These are phyloP conservation scores for Pelargonium myrrhifolium DNA, from an alignment of 441 rosid species.

Conservation along the genomic window DNA sequence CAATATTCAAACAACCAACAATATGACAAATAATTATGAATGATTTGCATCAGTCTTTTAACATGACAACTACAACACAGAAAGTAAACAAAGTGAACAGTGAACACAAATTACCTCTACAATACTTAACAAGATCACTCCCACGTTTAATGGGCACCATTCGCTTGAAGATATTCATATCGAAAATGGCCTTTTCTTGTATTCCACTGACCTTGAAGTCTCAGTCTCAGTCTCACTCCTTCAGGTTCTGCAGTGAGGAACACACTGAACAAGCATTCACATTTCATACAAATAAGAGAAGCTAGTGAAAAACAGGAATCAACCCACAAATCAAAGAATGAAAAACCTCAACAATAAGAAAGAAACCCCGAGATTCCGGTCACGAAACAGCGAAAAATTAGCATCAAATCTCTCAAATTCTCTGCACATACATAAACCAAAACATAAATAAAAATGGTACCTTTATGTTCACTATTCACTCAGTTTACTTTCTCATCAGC, in stretches of 20 bases:
- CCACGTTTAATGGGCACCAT: slow-evolving; percentile 25
- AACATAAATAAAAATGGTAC: slow-evolving; percentile 3
- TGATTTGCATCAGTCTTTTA: not conserved
- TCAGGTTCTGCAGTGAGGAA: not conserved
- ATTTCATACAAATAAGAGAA: not conserved
- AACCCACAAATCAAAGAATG: not conserved
- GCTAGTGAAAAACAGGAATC: not conserved
- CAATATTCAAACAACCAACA: not conserved
- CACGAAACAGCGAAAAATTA: not conserved
- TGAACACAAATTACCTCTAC: slow-evolving; percentile 26
- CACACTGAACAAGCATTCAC: not conserved
- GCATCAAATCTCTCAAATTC: not conserved
- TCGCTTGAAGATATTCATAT: slow-evolving; percentile 40
- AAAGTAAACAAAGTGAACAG: not conserved
- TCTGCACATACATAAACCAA: not conserved
- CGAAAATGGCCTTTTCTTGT: not conserved
- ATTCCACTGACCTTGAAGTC: not conserved
- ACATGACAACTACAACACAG: not conserved
- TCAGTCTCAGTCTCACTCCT: not conserved
- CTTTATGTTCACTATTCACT: no score
- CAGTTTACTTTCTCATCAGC: no score
- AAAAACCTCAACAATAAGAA: not conserved
- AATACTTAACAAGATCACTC: slow-evolving; percentile 23
- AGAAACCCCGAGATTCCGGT: not conserved
- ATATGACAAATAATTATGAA: not conserved